Percentiles rank a stretch among this genome's conserved stretches.
Evolutionary conservation across 1,284 basidiomycete genomes (phyloP).

Genomic region (Ustilago cynodontis): DNA sequence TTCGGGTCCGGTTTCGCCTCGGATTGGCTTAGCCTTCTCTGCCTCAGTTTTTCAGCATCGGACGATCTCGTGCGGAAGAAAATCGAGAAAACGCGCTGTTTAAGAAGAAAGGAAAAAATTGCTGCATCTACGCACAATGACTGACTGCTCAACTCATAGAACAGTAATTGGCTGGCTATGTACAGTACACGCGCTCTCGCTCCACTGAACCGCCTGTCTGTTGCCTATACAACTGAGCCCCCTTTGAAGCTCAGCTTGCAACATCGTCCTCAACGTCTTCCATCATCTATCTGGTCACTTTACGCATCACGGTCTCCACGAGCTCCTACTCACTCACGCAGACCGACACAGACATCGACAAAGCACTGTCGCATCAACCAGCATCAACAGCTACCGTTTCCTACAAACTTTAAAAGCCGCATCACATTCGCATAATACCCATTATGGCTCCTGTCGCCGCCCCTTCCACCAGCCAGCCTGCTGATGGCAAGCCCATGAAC

Average conservation of each 20-base stretch:
- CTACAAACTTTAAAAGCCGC: background rate
- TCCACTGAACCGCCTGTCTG: too few relatives aligned
- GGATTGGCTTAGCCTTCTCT: conserved; percentile 16
- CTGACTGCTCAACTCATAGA: too few relatives aligned
- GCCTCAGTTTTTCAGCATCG: background rate
- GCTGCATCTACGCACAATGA: background rate
- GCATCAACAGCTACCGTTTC: background rate
- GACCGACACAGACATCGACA: conserved; percentile 1
- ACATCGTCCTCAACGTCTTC: conserved; percentile 2
- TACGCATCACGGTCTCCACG: conserved; percentile 2
- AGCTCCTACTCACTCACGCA: background rate
- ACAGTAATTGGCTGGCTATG: too few relatives aligned
- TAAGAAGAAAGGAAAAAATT: conserved; percentile 24
- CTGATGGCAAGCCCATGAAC: conserved; percentile 58
- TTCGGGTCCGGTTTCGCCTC: conserved; percentile 18
- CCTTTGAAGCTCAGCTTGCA: conserved; percentile 13
- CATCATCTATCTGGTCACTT: conserved; percentile 19
- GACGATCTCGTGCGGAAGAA: conserved; percentile 29
- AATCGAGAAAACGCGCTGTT: conserved; percentile 3
- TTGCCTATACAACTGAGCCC: conserved; percentile 16
- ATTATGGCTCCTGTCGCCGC: conserved; percentile 51
- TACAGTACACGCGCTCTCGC: conserved; percentile 11
- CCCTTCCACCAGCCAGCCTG: conserved; percentile 47
- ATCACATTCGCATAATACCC: conserved; percentile 4
- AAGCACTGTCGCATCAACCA: conserved; percentile 14